These are phyloP conservation scores for Cokeromyces recurvatus DNA, from an alignment of 371 early-diverging fungal genomes.

Conservation along the genomic window DNA sequence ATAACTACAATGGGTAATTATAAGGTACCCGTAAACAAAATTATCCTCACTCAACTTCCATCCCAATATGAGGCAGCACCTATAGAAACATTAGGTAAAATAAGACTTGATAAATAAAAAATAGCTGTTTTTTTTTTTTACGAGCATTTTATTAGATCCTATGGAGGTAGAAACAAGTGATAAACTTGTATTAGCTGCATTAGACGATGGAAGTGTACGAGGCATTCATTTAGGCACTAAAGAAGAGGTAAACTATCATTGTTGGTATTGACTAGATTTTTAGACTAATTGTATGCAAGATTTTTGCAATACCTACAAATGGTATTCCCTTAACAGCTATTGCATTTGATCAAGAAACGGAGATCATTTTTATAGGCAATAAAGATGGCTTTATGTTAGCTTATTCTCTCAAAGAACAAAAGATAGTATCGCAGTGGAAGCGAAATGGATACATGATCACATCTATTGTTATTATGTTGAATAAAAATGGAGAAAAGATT, in stretches of 20 bases:
- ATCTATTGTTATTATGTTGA: slow-evolving; percentile 13
- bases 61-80: slow-evolving; percentile 10
- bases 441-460: slow-evolving; percentile 28
- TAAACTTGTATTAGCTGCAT: slow-evolving; percentile 42
- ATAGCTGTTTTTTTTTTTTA: neutral
- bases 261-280: too few relatives aligned
- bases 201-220: slow-evolving; percentile 40
- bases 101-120: too few relatives aligned
- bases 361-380: slow-evolving; percentile 21
- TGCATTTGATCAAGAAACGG: slow-evolving; percentile 19
- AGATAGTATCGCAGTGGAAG: slow-evolving; percentile 22
- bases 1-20: slow-evolving; percentile 37
- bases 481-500: slow-evolving; percentile 22
- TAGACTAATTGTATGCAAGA: too few relatives aligned
- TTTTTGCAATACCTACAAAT: neutral
- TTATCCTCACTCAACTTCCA: slow-evolving; percentile 26
- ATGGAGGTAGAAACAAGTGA: slow-evolving; percentile 51
- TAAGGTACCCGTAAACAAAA: slow-evolving; percentile 30
- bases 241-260: slow-evolving; percentile 37
- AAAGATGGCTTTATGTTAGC: slow-evolving; percentile 16
- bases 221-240: slow-evolving; percentile 52
- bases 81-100: slow-evolving; percentile 17
- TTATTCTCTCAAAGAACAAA: slow-evolving; percentile 4
- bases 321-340: slow-evolving; percentile 15
- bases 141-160: slow-evolving; percentile 23